A percentile compares a stretch with the other conserved stretches of the same genome.
These are phyloP conservation scores for Helicostylum pulchrum DNA, from an alignment of 192 early-diverging fungal genomes.

Conservation along the genomic window DNA sequence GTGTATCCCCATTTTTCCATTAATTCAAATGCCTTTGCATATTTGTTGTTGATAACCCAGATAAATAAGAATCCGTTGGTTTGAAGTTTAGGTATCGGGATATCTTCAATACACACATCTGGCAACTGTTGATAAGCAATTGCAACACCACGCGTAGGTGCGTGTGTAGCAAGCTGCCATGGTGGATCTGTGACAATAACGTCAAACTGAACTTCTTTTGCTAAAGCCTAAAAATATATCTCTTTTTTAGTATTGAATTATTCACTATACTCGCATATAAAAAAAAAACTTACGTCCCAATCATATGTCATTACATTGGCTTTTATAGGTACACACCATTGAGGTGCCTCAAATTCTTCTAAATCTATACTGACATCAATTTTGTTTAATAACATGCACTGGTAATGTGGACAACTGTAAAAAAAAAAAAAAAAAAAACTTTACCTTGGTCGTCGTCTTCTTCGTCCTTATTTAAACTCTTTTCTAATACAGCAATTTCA, in stretches of 20 bases:
- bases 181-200: constrained; percentile 94
- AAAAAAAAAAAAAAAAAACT: not conserved
- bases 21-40: constrained; percentile 89
- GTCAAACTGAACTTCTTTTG: constrained; percentile 84
- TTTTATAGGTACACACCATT: constrained; percentile 94
- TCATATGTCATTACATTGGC: constrained; percentile 96
- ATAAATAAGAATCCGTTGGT: constrained; percentile 92
- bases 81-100: constrained; percentile 85
- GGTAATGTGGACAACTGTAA: too few species aligned
- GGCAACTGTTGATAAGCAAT: constrained; percentile 95
- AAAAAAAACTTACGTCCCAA: constrained; percentile 65
- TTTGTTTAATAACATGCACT: too few species aligned
- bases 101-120: constrained; percentile 87
- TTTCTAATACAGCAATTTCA: constrained; percentile 29
- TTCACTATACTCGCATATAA: not conserved
- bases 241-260: not conserved
- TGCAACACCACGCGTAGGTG: constrained; percentile 88
- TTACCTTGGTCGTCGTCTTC: constrained; percentile 24
- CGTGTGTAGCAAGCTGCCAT: constrained; percentile 94
- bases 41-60: constrained; percentile 99
- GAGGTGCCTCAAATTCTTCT: constrained; percentile 84
- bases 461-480: constrained; percentile 16
- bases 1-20: constrained; percentile 90
- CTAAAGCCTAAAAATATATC: constrained; percentile 60
- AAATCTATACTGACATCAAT: constrained; percentile 39